Base-by-base conservation (phyloP, 2,329 filamentous ascomycete genomes). In the Penicillium sp. region DNA sequence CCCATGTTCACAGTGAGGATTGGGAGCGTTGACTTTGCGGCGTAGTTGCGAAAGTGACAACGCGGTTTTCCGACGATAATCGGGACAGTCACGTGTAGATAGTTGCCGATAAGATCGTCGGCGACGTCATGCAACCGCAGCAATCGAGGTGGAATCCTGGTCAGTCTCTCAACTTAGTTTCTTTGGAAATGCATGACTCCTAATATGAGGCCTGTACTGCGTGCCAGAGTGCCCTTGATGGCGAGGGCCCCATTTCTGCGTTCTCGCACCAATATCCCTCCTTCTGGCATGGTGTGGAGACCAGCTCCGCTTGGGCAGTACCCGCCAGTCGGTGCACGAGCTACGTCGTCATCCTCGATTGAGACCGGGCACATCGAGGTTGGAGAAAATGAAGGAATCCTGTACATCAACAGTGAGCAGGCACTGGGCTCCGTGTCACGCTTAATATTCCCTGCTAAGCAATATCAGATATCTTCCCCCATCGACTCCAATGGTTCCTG, bases 391-490 rank as follows among this genome's bases (percentile, higher is more conserved):
- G 87, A 97, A 69, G 83, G 84, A 0, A 82, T 97, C 31, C 66
- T 96, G 5, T 98, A 94, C 70, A 83, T 97, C 58, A 89, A 94
- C 62, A 94, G 86, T 90, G n/a, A n/a, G n/a, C n/a, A n/a, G n/a
- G n/a, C n/a, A n/a, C n/a, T n/a, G n/a, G n/a, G n/a, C n/a, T n/a
- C n/a, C n/a, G n/a, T n/a, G n/a, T n/a, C n/a, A 33, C 34, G 27
- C 18, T 17, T 20, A 36, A 14, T 46, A 46, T 43, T 50, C 17
- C 9, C 13, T 18, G n/a, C 30, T 43, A 29, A 44, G 8, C 13
- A 21, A 4, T 7, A 31, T 18, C 45, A 90, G 86, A 93, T 66
- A 77, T 97, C 34, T 94, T 94, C 46, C 91, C 91, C 1, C 73
- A 93, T 18, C 86, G 81, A 53, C 75, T 95, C 21, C 76, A 78